Base-by-base conservation (phyloP, 208 protist genomes). In the Crithidia sp. region DNA sequence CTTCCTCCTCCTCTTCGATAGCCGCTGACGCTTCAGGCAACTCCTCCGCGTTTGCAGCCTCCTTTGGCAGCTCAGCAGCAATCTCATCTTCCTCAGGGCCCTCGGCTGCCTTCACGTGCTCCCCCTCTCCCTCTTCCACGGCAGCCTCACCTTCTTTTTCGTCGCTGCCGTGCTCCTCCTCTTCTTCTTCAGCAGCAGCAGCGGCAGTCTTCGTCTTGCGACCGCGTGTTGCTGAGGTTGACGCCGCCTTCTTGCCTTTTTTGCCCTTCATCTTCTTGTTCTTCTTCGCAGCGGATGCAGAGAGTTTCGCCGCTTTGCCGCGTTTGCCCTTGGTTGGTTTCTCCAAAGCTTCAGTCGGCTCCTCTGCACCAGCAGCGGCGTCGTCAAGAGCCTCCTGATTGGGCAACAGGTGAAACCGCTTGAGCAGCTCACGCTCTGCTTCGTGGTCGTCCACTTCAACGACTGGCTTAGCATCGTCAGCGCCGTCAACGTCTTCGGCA, bases 241-340 rank as follows among this genome's bases (percentile, higher is more conserved):
- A 16, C 36, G 56, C 19, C 65, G 36, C 54, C 75, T 54, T 40
- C 54, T 70, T 67, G 14, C 16, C 10, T 7, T 44, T 44, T 2
- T 54, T 60, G 9, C 39, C 43, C 64, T 65, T n/a, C 63, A 39
- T 16, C 49, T 60, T 72, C 55, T 61, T 75, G 61, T 67, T 37
- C 40, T 64, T 50, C 12, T 9, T 14, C 5, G 68, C 28, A 28
- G 28, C 28, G 28, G 28, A 28, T 28, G 0, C 28, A 28, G 28
- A 28, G 28, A 28, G 28, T 28, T 28, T 28, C 28, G 28, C 28
- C 28, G 28, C 28, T 28, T 28, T 28, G 28, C 28, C 28, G 28
- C 28, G 45, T 2, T 14, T 49, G 9, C 45, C 45, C 45, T 49
- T 49, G 9, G 45, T 49, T 2, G 45, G 0, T 28, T 49, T 49